A percentile compares a stretch with the other conserved stretches of the same genome.
phyloP scores from a whole-genome alignment of 257 asterid species.

The Salvia hispanica region DNA sequence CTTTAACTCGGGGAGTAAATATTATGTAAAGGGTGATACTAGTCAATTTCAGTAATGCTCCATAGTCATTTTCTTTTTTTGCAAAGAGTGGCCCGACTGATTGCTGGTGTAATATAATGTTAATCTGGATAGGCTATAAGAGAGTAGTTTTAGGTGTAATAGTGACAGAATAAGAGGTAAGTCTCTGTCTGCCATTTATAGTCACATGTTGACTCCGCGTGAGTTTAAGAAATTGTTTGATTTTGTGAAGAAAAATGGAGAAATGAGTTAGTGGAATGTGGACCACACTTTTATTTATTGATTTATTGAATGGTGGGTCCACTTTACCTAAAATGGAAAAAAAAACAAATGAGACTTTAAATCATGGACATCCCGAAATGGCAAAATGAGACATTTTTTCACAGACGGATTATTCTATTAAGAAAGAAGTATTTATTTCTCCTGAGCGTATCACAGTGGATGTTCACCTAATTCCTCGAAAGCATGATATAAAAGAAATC shows the following conservation, averaged over 20 bases:
- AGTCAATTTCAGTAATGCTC: slow-evolving; percentile 22
- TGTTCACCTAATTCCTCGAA: background rate
- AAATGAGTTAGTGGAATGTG: no score
- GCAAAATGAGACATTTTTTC: no score
- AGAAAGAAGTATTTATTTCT: background rate
- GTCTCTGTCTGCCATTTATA: background rate
- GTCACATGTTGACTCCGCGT: no score
- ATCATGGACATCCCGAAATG: no score
- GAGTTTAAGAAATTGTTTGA: no score
- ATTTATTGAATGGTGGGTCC: no score
- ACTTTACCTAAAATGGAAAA: no score
- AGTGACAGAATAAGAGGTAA: slow-evolving; percentile 22
- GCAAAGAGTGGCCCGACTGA: slow-evolving; percentile 15
- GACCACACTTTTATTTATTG: no score
- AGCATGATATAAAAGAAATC: slow-evolving; percentile 6
- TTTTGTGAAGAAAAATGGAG: no score
- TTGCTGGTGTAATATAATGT: slow-evolving; percentile 7
- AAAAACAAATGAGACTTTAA: no score
- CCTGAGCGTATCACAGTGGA: background rate
- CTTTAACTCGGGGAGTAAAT: slow-evolving; percentile 18
- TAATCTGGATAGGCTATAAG: slow-evolving; percentile 5
- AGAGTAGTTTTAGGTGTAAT: background rate
- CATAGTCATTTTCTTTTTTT: background rate
- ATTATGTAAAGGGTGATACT: slow-evolving; percentile 8
- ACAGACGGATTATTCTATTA: background rate